These are phyloP conservation scores for Ustilago cynodontis DNA, from an alignment of 1,284 basidiomycete genomes.

Conservation along the genomic window DNA sequence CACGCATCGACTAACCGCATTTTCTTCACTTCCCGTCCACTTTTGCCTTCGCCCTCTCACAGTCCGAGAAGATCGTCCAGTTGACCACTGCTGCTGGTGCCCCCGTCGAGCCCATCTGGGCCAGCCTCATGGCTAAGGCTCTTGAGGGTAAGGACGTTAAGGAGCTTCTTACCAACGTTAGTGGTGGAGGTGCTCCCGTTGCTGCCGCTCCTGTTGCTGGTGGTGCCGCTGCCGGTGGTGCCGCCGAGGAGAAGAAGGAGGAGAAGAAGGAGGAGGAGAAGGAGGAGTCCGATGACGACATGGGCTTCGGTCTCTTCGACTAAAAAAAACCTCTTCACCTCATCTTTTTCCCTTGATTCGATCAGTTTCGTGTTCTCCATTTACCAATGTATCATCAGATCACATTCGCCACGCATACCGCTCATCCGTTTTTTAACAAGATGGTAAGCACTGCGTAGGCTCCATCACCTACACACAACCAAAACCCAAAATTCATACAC, in stretches of 20 bases:
- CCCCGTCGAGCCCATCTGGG: constrained; percentile 97
- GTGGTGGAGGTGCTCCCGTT: constrained; percentile 78
- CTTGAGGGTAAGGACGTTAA: constrained; percentile 98
- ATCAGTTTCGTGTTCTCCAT: neutral
- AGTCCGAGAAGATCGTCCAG: constrained; percentile 91
- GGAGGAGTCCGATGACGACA: constrained; percentile 69
- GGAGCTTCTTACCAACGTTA: constrained; percentile 91
- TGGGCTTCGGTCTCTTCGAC: constrained; percentile 86
- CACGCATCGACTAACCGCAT: neutral
- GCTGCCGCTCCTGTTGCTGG: constrained; percentile 74
- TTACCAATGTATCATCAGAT: constrained; percentile 39
- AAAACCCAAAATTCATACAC: constrained; percentile 7
- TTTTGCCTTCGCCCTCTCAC: constrained; percentile 10
- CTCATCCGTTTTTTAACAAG: neutral
- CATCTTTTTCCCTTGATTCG: neutral
- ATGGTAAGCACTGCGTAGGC: neutral
- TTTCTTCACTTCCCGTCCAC: neutral
- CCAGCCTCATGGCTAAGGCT: constrained; percentile 93
- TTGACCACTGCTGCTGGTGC: constrained; percentile 85
- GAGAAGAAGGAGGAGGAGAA: constrained; percentile 74
- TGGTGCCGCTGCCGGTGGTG: constrained; percentile 76
- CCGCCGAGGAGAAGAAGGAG: constrained; percentile 82
- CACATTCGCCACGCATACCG: constrained; percentile 6
- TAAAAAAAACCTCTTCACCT: constrained; percentile 74
- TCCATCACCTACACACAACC: neutral